Evolutionary conservation across 768 basidiomycete species (phyloP), one percentile per base, ranked within the genome.

Genomic region (Dacryopinax spathularia): DNA sequence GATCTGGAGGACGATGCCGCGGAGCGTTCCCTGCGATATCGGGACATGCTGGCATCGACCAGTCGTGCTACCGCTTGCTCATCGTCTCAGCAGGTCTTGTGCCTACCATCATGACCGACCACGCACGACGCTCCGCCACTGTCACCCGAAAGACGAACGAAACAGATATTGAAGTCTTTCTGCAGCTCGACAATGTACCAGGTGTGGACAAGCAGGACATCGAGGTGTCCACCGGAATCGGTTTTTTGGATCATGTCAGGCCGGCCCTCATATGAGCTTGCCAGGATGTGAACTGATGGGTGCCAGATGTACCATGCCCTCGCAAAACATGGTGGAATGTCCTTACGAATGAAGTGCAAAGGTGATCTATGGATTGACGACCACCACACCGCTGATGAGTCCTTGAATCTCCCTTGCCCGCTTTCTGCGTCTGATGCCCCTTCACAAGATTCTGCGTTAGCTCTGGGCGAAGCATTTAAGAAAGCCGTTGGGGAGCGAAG

Each of bases 281-380:
- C 25, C 48, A 27, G 33, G 33, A 33, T 35, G 15, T 25, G n/a
- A 20, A 35, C 33, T 60, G 18, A 22, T 13, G 33, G 34, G 13
- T 35, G 25, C 18, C 60, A 99, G 95, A 99, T 99, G 96, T 93
- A 92, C 73, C 86, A 91, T 67, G 95, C 96, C 1, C 82, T 99
- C 2, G 95, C 96, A 34, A 98, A 98, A 74, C 96, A 99, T 76
- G 83, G 91, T 20, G 92, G 92, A 64, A 89, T 96, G 84, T 93
- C 91, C 0, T 78, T 99, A 66, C 84, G 81, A 20, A 81, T 99
- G 77, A 87, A 88, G 69, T 97, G 93, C 75, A 85, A 89, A 71
- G 96, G 96, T 37, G 96, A 99, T 73, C 80, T 98, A 7, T 90
- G 87, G 83, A 96, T 98, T 65, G 96, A 99, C 75, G 96, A 99